phyloP scores from a whole-genome alignment of 2,329 filamentous ascomycete species.

The Pleoardoris graminearum region DNA sequence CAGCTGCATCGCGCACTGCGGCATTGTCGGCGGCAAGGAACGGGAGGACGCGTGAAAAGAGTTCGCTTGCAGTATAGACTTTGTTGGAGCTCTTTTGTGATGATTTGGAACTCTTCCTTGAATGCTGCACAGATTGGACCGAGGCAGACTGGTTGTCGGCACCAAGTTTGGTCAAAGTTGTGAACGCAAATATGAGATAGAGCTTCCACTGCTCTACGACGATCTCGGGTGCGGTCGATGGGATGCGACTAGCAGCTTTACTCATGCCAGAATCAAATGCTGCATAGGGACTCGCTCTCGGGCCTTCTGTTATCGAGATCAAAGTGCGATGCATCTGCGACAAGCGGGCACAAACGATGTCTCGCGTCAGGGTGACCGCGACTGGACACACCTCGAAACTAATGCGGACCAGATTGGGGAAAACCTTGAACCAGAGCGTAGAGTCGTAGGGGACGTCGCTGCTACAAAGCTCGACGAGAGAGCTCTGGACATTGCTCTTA shows the following conservation, averaged over 20 bases:
- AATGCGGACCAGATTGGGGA: slow-evolving; percentile 89
- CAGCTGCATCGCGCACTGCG: slow-evolving; percentile 85
- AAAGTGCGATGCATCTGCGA: slow-evolving; percentile 91
- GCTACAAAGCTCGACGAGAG: slow-evolving; percentile 89
- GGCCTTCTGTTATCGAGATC: slow-evolving; percentile 72
- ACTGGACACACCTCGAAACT: slow-evolving; percentile 90
- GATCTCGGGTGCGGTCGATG: slow-evolving; percentile 77
- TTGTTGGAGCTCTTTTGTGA: slow-evolving; percentile 70
- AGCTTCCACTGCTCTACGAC: slow-evolving; percentile 97
- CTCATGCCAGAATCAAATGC: slow-evolving; percentile 65
- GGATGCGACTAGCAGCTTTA: slow-evolving; percentile 59
- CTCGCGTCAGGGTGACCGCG: slow-evolving; percentile 85
- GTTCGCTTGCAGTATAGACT: slow-evolving; percentile 81
- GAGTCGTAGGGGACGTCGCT: slow-evolving; percentile 95
- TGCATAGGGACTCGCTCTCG: slow-evolving; percentile 53
- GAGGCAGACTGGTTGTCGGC: slow-evolving; percentile 59
- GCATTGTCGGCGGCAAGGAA: slow-evolving; percentile 78
- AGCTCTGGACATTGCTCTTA: slow-evolving; percentile 80
- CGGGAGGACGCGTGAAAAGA: slow-evolving; percentile 91
- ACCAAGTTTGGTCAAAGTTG: slow-evolving; percentile 84
- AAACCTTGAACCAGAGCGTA: slow-evolving; percentile 96
- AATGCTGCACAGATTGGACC: slow-evolving; percentile 68
- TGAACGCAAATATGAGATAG: slow-evolving; percentile 95
- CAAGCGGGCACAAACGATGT: slow-evolving; percentile 89
- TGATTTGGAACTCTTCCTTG: slow-evolving; percentile 77